Conservation (phyloP, 345 rosid genomes). For the Turritis glabra region DNA sequence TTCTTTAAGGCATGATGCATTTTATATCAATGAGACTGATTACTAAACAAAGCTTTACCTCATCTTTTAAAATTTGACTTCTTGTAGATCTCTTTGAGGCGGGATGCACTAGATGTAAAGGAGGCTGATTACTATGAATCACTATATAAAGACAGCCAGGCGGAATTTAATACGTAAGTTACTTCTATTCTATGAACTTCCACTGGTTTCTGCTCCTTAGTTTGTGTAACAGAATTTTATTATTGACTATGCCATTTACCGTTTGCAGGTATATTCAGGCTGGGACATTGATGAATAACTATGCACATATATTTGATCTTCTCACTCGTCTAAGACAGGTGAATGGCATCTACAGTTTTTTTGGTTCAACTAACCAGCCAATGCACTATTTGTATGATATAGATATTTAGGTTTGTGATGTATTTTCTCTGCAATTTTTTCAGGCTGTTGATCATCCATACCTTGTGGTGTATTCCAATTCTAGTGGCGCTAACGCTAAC, state of each 20-base stretch:
- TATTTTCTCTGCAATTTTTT: slow-evolving; percentile 36
- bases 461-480: slow-evolving; percentile 77
- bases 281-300: slow-evolving; percentile 91
- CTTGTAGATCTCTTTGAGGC: slow-evolving; percentile 73
- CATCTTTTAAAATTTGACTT: background rate
- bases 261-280: slow-evolving; percentile 71
- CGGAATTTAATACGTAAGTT: slow-evolving; percentile 85
- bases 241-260: slow-evolving; percentile 17
- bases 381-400: slow-evolving; percentile 1
- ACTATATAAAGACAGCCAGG: slow-evolving; percentile 77
- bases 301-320: slow-evolving; percentile 96
- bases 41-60: slow-evolving; percentile 54
- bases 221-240: background rate
- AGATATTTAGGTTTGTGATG: slow-evolving; percentile 19
- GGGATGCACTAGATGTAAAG: slow-evolving; percentile 75
- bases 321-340: slow-evolving; percentile 98
- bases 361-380: slow-evolving; percentile 12
- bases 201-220: slow-evolving; percentile 24
- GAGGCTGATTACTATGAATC: slow-evolving; percentile 91
- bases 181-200: background rate
- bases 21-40: slow-evolving; percentile 72
- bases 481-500: slow-evolving; percentile 48
- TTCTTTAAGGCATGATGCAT: slow-evolving; percentile 64
- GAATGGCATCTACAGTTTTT: slow-evolving; percentile 21
- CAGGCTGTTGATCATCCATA: slow-evolving; percentile 99